Conservation (phyloP, 2,329 filamentous ascomycete species). For the Epichloe hybrida region DNA sequence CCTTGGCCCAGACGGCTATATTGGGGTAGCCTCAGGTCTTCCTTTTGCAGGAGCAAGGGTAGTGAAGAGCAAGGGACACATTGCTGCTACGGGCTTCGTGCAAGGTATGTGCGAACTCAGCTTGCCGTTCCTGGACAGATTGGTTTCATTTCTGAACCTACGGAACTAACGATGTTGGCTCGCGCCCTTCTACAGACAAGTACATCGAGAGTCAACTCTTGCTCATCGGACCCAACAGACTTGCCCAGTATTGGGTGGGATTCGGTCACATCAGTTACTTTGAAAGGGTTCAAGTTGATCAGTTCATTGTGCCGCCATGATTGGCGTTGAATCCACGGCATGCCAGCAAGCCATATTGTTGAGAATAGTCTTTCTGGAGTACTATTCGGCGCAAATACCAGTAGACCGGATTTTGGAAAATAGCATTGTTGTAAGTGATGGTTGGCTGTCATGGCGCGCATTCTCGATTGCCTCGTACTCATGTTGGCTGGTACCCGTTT, state of each 20-base stretch:
- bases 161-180: background rate
- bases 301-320: constrained; percentile 24
- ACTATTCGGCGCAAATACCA: no score
- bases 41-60: constrained; percentile 63
- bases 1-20: constrained; percentile 51
- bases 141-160: background rate
- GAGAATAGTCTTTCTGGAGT: no score
- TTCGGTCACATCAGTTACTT: constrained; percentile 49
- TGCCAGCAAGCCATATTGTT: no score
- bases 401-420: no score
- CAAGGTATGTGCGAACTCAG: constrained; percentile 41
- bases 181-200: constrained; percentile 36
- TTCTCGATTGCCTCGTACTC: no score
- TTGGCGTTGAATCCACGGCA: background rate
- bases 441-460: no score
- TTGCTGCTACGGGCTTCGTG: constrained; percentile 59
- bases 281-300: constrained; percentile 44
- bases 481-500: no score
- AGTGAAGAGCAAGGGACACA: constrained; percentile 62
- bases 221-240: constrained; percentile 58
- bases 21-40: constrained; percentile 49
- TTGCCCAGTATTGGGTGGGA: constrained; percentile 72
- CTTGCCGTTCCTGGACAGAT: background rate
- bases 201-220: constrained; percentile 68
- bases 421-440: no score